Evolutionary conservation across 257 asterid genomes (phyloP), one percentile per base, ranked within the genome.

Genomic region (Buddleja alternifolia): DNA sequence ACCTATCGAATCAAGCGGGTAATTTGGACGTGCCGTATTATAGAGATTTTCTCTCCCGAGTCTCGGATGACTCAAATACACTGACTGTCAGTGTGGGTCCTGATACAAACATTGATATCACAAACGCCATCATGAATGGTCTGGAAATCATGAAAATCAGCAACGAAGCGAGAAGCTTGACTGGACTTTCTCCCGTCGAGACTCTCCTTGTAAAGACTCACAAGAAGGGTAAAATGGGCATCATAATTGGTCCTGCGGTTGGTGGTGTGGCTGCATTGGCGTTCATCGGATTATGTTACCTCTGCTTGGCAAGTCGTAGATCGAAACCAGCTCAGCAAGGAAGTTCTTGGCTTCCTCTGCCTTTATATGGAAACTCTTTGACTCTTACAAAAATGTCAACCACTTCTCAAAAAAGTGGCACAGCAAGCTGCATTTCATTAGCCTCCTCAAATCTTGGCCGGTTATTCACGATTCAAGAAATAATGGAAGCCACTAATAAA

Each of bases 111-210:
- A 57, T 83, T 1, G 89, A 76, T 73, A 19, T 46, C 65, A 73
- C 44, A 40, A 75, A 88, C 56, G 96, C 96, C 15, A 78, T 86
- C 63, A 65, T 88, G 84, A 88, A 88, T 29, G 96, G 96, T 51
- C 75, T 88, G 15, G 96, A 88, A 66, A 73, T 88, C 76, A 81
- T 82, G 91, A 88, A 84, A 87, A 64, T 88, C 47, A 88, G 90
- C 89, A 88, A 88, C 19, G 85, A 73, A 1, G 93, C 80, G 8
- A 73, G 78, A 74, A 88, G 96, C 83, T 80, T 88, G 67, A 76
- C 19, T 39, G 96, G 96, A 23, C 60, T 51, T 73, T 67, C 80
- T 37, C 54, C 92, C 14, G 95, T 83, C 48, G 88, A 80, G 6
- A 52, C 69, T 60, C 72, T 88, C 36, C 78, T 85, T 7, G 76